Evolutionary conservation across 257 asterid genomes (phyloP), one percentile per base, ranked within the genome.

Genomic region (Lantana camara): DNA sequence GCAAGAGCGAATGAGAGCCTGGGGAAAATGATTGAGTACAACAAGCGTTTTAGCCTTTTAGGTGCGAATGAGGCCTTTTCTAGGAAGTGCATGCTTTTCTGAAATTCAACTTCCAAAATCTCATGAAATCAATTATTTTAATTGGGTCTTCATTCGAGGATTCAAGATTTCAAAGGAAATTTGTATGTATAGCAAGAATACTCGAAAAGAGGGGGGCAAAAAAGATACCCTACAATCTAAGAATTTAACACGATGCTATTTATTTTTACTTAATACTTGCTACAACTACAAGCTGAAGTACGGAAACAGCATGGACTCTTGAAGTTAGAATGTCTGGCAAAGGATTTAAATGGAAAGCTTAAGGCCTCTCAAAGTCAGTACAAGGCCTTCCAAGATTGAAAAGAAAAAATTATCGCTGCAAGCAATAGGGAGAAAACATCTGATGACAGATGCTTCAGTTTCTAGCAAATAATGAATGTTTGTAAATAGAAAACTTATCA

Each of bases 1-100:
- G 91, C 75, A 34, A 89, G 69, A 65, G 98, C 88, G 62, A 85
- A 93, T 50, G 98, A 93, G 34, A 93, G 96, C 87, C 97, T 93
- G 85, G 41, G 46, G 55, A 59, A 55, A 52, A 30, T 14, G 22
- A 61, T 55, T 45, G 29, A 60, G 47, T 52, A 59, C 9, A 49
- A 63, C 13, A 70, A 17, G 69, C 50, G 51, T 22, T 27, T 48
- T 48, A 17, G 69, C 50, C 51, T 22, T 27, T 48, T 48, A 68
- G 53, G 17, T 52, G 58, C 66, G 67, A 49, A 51, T 55, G 62
- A 35, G 52, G 56, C 42, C 34, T 44, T 47, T 30, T 61, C 54
- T 57, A 21, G 30, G 57, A 44, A 41, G 32, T 32, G 7, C 9
- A 35, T 10, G 60, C 17, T 38, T 35, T 51, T 42, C 30, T 51